Conservation (phyloP, 2,329 filamentous ascomycete genomes). For the Colletotrichum echinochloae region DNA sequence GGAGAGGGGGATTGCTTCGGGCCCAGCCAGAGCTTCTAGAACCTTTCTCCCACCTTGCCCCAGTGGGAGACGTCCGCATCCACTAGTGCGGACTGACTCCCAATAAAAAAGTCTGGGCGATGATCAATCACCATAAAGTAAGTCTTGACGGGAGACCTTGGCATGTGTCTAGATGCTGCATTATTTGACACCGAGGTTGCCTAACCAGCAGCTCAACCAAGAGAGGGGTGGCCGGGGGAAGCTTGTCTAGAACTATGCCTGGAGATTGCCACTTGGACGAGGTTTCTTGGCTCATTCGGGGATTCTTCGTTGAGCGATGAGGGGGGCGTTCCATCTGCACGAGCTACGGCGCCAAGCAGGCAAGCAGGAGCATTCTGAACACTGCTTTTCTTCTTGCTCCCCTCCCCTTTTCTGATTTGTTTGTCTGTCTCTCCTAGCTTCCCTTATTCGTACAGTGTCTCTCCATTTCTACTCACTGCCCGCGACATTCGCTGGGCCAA, state of each 20-base stretch:
- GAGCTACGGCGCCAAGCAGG: not conserved
- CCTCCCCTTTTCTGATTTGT: no score
- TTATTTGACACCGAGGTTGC: no score
- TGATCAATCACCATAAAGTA: slow-evolving; percentile 11
- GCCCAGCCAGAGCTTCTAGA: slow-evolving; percentile 27
- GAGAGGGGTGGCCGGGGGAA: not conserved
- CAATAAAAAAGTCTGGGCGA: not conserved
- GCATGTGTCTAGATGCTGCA: not conserved
- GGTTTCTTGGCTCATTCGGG: slow-evolving; percentile 8
- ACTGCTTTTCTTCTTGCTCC: not conserved
- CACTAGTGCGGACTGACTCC: slow-evolving; percentile 3
- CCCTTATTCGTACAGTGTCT: no score
- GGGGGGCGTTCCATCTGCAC: not conserved
- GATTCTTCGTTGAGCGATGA: not conserved
- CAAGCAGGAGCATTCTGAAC: not conserved
- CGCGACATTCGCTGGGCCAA: not conserved
- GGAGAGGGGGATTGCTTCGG: not conserved
- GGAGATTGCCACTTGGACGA: not conserved
- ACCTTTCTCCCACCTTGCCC: slow-evolving; percentile 32
- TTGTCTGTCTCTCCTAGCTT: not conserved
- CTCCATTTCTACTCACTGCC: not conserved
- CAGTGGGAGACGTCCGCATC: slow-evolving; percentile 21
- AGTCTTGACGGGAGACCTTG: not conserved
- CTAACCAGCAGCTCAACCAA: not conserved
- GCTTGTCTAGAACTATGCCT: not conserved